Conservation (phyloP, 176 grass and related monocot species). For the Typha latifolia region DNA sequence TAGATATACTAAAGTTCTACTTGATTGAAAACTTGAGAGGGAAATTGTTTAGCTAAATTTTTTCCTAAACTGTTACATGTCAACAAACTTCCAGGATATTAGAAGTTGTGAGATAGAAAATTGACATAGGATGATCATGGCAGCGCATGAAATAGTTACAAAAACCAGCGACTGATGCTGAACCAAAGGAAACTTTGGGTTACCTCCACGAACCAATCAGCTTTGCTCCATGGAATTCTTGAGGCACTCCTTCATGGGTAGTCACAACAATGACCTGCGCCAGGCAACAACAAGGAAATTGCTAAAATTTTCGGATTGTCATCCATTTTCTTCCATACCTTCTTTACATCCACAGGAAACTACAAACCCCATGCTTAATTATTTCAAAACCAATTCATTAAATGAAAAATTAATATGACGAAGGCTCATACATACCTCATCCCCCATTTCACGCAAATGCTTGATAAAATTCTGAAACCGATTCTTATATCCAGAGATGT, state of each 20-base stretch:
- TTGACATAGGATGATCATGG: background rate
- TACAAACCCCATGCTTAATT: no score
- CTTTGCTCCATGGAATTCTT: conserved; percentile 92
- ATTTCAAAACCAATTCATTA: background rate
- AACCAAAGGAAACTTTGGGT: background rate
- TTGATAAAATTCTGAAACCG: conserved; percentile 99
- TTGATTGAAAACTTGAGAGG: no score
- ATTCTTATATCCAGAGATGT: conserved; percentile 93
- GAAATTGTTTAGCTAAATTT: no score
- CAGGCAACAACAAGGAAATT: conserved; percentile 9
- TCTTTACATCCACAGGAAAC: no score
- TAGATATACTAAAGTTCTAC: no score
- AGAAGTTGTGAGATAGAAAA: no score
- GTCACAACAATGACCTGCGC: conserved; percentile 86
- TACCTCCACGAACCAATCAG: conserved; percentile 96
- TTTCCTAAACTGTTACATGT: no score
- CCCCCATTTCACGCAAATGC: conserved; percentile 89
- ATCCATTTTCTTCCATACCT: no score
- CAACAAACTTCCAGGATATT: no score
- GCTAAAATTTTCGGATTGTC: background rate
- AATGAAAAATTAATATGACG: background rate
- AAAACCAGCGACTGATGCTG: background rate
- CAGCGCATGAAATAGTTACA: background rate
- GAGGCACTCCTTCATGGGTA: conserved; percentile 81
- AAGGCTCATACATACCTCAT: conserved; percentile 42